Evolutionary conservation across 306 rosid genomes (phyloP), one percentile per base, ranked within the genome.

Genomic region (Cucurbita pepo): DNA sequence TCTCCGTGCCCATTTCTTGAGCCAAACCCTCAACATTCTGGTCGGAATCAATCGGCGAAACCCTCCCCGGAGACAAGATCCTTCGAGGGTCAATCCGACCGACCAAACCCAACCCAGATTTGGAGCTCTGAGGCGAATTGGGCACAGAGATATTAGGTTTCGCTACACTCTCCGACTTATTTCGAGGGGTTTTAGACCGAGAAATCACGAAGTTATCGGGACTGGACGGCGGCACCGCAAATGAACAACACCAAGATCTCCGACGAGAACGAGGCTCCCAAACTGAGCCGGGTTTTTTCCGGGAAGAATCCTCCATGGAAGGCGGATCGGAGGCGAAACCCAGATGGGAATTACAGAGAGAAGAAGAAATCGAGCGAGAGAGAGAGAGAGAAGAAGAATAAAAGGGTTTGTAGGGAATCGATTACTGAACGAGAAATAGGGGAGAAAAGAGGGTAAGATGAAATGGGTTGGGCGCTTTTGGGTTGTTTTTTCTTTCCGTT

Each of bases 31-130:
- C 81, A 7, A 80, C 16, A 25, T 85, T 85, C 72, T 81, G 86
- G 69, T 84, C 82, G 58, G 88, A 82, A 54, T 92, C 95, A 38
- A 92, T 86, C 5, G 97, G 97, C 43, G 96, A 92, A 30, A 92
- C 97, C 63, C 97, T 86, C 0, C 97, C 96, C 0, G 97, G 96
- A 2, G 97, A 92, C 60, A 92, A 82, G 92, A 92, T 91, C 87
- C 94, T 82, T 56, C 97, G 89, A 3, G 92, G 96, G 83, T 89
- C 97, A 78, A 92, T 92, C 59, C 91, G 88, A 15, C 83, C 77
- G 47, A 81, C 88, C 10, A 85, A 75, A 40, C 88, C 77, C 14
- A 86, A 66, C 19, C 82, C 87, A 65, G 95, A 88, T 83, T 88
- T 91, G 78, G 88, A 16, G 77, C 88, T 88, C 76, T 81, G 88